phyloP scores from a whole-genome alignment of 73 alveolate genomes.

The Paramecium bursaria region DNA sequence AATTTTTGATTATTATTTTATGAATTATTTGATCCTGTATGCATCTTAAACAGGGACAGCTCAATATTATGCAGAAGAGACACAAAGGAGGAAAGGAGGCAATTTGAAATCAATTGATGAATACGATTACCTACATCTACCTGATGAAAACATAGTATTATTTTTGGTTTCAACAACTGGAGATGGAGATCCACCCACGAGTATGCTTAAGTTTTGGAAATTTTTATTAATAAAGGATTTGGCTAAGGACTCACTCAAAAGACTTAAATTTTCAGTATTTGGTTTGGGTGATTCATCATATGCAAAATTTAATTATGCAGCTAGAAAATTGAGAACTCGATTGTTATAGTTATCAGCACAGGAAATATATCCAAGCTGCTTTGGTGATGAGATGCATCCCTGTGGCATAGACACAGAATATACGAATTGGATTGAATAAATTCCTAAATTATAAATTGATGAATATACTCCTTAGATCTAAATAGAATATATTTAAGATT shows the following conservation, averaged over 20 bases:
- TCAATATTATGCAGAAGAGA: slow-evolving; percentile 55
- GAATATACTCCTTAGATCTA: no score
- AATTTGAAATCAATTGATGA: slow-evolving; percentile 41
- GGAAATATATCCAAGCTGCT: slow-evolving; percentile 72
- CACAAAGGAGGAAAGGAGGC: not conserved
- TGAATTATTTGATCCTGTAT: slow-evolving; percentile 43
- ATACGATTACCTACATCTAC: slow-evolving; percentile 38
- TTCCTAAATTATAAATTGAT: no score
- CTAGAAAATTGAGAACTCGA: slow-evolving; percentile 83
- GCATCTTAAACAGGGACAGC: slow-evolving; percentile 67
- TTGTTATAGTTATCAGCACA: slow-evolving; percentile 79
- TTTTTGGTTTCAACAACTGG: slow-evolving; percentile 89
- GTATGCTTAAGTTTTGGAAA: slow-evolving; percentile 80
- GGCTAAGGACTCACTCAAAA: slow-evolving; percentile 75
- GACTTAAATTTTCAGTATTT: slow-evolving; percentile 82
- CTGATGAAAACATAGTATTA: slow-evolving; percentile 72
- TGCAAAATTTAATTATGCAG: slow-evolving; percentile 86
- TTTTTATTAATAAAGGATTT: slow-evolving; percentile 78
- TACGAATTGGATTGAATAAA: slow-evolving; percentile 78
- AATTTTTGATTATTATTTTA: slow-evolving; percentile 28
- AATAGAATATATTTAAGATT: no score
- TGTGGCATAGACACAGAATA: slow-evolving; percentile 87
- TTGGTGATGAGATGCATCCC: slow-evolving; percentile 90
- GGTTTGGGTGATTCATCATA: slow-evolving; percentile 93
- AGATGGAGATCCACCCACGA: slow-evolving; percentile 84